These are phyloP conservation scores for Limnanthes douglasii DNA, from an alignment of 345 rosid genomes.

Conservation along the genomic window DNA sequence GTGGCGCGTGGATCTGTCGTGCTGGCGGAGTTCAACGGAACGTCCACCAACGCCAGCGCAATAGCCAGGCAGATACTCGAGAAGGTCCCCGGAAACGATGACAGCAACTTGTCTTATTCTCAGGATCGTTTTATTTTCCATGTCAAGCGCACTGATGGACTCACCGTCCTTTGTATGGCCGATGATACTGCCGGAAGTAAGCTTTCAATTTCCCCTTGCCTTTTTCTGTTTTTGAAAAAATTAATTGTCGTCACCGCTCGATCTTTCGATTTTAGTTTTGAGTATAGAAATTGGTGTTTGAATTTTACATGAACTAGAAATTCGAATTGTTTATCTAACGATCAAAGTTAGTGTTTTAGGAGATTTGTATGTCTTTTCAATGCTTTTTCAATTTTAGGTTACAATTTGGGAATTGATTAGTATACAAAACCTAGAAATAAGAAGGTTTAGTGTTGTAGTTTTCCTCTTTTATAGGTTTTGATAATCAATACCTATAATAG, in stretches of 20 bases:
- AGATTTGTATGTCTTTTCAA: too few species aligned
- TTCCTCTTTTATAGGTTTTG: too few species aligned
- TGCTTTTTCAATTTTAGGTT: too few species aligned
- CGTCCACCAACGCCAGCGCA: conserved; percentile 70
- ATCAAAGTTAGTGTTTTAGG: too few species aligned
- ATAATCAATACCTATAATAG: too few species aligned
- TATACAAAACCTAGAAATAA: too few species aligned
- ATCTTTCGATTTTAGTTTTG: background rate
- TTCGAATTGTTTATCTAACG: too few species aligned
- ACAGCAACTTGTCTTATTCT: conserved; percentile 76
- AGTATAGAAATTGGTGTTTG: background rate
- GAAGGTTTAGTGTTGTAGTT: too few species aligned
- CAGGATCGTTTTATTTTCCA: conserved; percentile 92
- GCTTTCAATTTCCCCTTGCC: background rate
- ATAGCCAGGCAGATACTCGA: conserved; percentile 76
- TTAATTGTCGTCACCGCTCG: background rate
- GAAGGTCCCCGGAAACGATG: conserved; percentile 59
- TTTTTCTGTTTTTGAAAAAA: background rate
- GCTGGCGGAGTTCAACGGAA: conserved; percentile 68
- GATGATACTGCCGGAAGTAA: conserved; percentile 85
- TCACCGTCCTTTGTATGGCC: conserved; percentile 95
- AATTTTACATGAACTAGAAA: too few species aligned
- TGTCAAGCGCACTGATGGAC: conserved; percentile 94
- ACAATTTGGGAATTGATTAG: too few species aligned
- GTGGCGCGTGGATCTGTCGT: conserved; percentile 88